Evolutionary conservation across 208 protist genomes (phyloP), one percentile per base, ranked within the genome.

Genomic region (Endotrypanum monterogeii): DNA sequence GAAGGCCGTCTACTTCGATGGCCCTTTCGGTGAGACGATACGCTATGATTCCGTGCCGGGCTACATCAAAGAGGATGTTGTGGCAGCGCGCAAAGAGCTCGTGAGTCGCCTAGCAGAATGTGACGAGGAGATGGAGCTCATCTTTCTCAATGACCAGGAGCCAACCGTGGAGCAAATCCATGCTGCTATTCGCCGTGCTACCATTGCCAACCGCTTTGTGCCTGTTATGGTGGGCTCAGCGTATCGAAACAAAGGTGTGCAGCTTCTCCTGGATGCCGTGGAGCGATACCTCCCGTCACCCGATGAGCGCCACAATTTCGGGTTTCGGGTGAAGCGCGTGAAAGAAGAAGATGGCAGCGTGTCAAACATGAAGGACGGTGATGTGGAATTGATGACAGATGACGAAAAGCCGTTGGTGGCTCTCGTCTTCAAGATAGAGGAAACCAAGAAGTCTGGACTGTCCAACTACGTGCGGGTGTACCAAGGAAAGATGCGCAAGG

Each of bases 391-490:
- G 55, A n/a, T 82, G 28, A 89, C 83, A 25, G 96, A 99, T 70
- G 80, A 92, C 79, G 91, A 96, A 74, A 94, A 98, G 79, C 96
- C 98, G 48, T 91, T 99, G 32, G 91, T 99, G 20, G 98, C 92
- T 55, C 88, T 99, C 30, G 92, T 99, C n/a, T 99, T 99, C 88
- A 99, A 99, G 82, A 88, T 99, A 8, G 98, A 99, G 86, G 98
- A 99, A 86, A 96, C 92, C 18, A 95, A 95, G 58, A 93, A 94
- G 82, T 98, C 97, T 58, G 99, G 99, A 23, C 90, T 99, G 79
- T 94, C 99, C 37, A 99, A 99, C 46, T 99, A 99, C 85, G 90
- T 99, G 51, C 97, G 99, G 66, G 93, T 99, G 55, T 99, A 99
- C 84, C 98, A 99, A 85, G 99, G 98, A 50, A 96, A 91, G 66